phyloP scores from a whole-genome alignment of 2,329 filamentous ascomycete genomes.

The Laburnicola sp. region DNA sequence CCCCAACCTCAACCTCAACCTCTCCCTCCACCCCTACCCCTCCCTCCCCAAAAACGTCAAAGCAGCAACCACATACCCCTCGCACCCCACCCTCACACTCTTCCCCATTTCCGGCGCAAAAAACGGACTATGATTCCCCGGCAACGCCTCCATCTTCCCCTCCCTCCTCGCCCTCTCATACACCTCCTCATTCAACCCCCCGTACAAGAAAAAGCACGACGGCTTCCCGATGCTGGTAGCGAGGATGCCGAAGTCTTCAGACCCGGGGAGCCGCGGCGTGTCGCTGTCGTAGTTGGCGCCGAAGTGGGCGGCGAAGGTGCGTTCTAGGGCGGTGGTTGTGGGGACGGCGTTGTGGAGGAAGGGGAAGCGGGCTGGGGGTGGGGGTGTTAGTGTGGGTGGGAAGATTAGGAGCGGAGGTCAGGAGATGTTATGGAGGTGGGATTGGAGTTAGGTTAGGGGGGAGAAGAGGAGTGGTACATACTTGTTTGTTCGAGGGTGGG shows the following conservation, averaged over 20 bases:
- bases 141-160: conserved; percentile 54
- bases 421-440: too few relatives aligned
- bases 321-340: conserved; percentile 49
- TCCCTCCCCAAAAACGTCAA: conserved; percentile 50
- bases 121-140: conserved; percentile 62
- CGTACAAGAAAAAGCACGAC: conserved; percentile 60
- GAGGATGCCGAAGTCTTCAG: conserved; percentile 63
- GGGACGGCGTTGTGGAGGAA: conserved; percentile 57
- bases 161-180: conserved; percentile 52
- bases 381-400: too few relatives aligned
- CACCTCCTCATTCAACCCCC: conserved; percentile 44
- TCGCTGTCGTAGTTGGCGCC: conserved; percentile 43
- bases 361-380: conserved; percentile 44
- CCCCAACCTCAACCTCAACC: too few relatives aligned
- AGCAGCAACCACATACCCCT: conserved; percentile 57
- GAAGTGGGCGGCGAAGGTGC: conserved; percentile 54
- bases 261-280: conserved; percentile 50
- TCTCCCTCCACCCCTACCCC: not conserved
- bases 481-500: conserved; percentile 49
- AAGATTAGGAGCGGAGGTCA: too few relatives aligned
- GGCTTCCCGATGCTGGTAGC: conserved; percentile 56
- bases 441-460: too few relatives aligned
- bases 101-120: conserved; percentile 64
- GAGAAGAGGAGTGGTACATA: too few relatives aligned
- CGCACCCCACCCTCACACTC: conserved; percentile 57